Conservation (phyloP, 176 grass and related monocot genomes). For the Aegilops longissima region DNA sequence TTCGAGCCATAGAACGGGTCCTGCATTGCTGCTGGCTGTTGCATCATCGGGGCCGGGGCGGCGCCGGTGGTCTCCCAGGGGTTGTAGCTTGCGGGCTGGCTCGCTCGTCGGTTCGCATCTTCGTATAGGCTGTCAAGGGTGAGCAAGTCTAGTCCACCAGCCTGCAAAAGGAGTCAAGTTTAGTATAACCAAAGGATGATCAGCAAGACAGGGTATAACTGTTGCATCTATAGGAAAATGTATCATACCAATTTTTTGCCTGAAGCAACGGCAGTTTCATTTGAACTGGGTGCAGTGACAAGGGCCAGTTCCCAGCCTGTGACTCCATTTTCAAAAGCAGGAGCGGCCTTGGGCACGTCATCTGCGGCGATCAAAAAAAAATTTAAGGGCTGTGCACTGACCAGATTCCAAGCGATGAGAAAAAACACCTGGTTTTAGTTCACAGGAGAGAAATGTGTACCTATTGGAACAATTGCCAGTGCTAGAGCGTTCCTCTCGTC, state of each 20-base stretch:
- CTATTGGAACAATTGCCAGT: conserved; percentile 87
- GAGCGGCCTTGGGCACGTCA: conserved; percentile 49
- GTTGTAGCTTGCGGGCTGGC: conserved; percentile 84
- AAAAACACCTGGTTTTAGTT: background rate
- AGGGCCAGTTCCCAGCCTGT: conserved; percentile 98
- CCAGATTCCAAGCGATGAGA: background rate
- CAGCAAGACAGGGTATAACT: background rate
- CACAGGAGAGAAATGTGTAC: conserved; percentile 30
- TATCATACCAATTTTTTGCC: conserved; percentile 83
- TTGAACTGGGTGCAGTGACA: conserved; percentile 79
- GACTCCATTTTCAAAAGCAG: conserved; percentile 62
- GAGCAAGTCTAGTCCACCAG: conserved; percentile 87
- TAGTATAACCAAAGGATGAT: background rate
- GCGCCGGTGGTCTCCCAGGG: conserved; percentile 64
- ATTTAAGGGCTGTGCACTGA: background rate
- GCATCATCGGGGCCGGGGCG: conserved; percentile 36
- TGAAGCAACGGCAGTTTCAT: conserved; percentile 63
- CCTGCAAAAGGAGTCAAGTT: conserved; percentile 38
- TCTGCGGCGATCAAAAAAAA: conserved; percentile 47
- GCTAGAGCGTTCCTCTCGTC: conserved; percentile 91
- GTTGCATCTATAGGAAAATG: background rate
- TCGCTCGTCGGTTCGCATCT: conserved; percentile 77
- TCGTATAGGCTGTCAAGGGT: conserved; percentile 88
- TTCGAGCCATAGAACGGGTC: conserved; percentile 83
- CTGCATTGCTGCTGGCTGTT: conserved; percentile 40